A percentile compares a stretch with the other conserved stretches of the same genome.
These are phyloP conservation scores for Aspergillus incahuasiensis DNA, from an alignment of 495 filamentous ascomycete species.

Conservation along the genomic window DNA sequence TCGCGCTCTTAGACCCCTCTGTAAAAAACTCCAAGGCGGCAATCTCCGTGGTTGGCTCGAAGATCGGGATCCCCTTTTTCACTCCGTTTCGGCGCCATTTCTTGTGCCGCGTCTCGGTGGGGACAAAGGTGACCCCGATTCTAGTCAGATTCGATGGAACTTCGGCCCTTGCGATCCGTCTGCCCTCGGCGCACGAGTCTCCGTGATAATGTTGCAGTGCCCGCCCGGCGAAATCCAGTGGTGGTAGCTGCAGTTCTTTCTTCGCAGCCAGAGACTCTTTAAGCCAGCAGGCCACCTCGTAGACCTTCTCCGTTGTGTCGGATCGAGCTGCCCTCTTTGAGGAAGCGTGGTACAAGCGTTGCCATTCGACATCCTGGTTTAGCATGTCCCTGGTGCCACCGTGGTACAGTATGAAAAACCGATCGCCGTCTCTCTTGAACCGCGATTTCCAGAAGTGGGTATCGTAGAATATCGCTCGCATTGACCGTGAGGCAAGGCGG, in stretches of 20 bases:
- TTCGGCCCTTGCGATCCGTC: neutral
- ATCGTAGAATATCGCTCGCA: neutral
- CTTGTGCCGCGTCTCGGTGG: no score
- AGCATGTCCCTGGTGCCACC: no score
- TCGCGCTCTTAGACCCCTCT: neutral
- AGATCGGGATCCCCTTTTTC: no score
- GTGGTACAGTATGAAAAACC: neutral
- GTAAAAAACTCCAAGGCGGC: neutral
- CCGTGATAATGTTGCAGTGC: conserved; percentile 5
- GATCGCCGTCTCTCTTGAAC: neutral
- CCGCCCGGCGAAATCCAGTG: neutral
- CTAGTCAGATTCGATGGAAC: neutral
- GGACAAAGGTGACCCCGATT: neutral
- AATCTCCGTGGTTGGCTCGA: neutral
- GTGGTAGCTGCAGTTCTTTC: neutral
- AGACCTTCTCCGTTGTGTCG: neutral
- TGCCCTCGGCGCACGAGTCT: neutral
- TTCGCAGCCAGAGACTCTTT: neutral
- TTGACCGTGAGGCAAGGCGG: conserved; percentile 1
- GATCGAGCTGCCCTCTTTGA: neutral
- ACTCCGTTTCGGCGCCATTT: no score
- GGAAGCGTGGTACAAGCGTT: conserved; percentile 15
- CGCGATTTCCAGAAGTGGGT: conserved; percentile 3
- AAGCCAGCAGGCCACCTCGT: neutral
- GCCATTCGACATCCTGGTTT: conserved; percentile 1